Conservation (phyloP, 2,329 filamentous ascomycete species). For the Cadophora sp. region DNA sequence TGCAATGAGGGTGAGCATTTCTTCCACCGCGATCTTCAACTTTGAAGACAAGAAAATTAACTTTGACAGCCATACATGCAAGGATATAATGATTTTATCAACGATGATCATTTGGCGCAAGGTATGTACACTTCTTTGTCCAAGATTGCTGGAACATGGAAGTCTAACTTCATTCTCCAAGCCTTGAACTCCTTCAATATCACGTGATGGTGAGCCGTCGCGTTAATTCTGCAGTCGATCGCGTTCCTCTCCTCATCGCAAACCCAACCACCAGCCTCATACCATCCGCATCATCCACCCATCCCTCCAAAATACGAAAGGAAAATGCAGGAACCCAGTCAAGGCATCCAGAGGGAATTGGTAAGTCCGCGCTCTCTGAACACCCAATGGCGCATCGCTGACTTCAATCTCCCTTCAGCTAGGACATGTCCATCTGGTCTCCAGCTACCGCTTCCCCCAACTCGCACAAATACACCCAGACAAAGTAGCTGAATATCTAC, state of each 20-base stretch:
- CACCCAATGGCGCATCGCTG: background rate
- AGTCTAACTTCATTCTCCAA: background rate
- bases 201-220: background rate
- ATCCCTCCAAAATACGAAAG: background rate
- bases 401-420: slow-evolving; percentile 31
- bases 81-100: background rate
- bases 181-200: background rate
- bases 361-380: slow-evolving; percentile 46
- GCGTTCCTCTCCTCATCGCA: background rate
- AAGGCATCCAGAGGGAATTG: slow-evolving; percentile 52
- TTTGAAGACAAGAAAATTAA: background rate
- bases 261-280: background rate
- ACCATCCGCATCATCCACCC: background rate
- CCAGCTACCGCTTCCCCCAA: slow-evolving; percentile 79
- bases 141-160: background rate
- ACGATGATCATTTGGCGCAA: background rate
- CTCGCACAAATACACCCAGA: slow-evolving; percentile 74
- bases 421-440: slow-evolving; percentile 85
- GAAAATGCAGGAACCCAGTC: slow-evolving; percentile 53
- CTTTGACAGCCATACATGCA: background rate
- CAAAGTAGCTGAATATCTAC: slow-evolving; percentile 83
- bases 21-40: background rate
- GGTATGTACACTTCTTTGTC: background rate
- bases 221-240: background rate
- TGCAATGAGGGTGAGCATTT: background rate